A percentile compares a stretch with the other conserved stretches of the same genome.
Evolutionary conservation across 345 rosid species (phyloP).

Genomic region (Eucalyptus sp.): DNA sequence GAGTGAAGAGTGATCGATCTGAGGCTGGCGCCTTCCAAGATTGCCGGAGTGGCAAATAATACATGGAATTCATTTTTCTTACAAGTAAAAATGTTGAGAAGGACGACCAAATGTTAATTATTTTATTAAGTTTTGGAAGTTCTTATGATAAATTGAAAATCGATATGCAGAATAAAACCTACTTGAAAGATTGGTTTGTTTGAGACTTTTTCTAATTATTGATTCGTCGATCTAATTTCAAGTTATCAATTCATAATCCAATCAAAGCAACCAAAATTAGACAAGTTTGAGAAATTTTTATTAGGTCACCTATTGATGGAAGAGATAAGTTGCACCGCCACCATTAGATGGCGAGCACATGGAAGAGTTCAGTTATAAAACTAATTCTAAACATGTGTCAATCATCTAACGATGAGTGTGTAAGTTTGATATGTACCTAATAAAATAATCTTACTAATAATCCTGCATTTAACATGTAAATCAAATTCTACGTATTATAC

Average conservation of each 20-base stretch:
- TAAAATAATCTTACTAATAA: not conserved
- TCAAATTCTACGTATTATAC: not conserved
- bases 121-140: not conserved
- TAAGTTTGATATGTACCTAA: not conserved
- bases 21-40: not conserved
- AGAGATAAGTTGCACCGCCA: not conserved
- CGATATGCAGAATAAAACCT: not conserved
- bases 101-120: rapidly evolving
- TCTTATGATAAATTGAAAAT: not conserved
- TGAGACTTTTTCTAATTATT: not conserved
- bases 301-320: rapidly evolving
- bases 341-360: not conserved
- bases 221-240: not conserved
- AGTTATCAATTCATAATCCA: not conserved
- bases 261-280: rapidly evolving
- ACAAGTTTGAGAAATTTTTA: not conserved
- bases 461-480: not conserved
- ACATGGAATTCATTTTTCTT: not conserved
- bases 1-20: not conserved
- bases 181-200: not conserved
- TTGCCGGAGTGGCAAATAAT: not conserved
- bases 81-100: not conserved
- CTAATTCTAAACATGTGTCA: not conserved
- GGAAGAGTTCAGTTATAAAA: not conserved
- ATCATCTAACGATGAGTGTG: not conserved